Evolutionary conservation across 1,139 yeast species (phyloP).

Genomic region (Pichia sp.): DNA sequence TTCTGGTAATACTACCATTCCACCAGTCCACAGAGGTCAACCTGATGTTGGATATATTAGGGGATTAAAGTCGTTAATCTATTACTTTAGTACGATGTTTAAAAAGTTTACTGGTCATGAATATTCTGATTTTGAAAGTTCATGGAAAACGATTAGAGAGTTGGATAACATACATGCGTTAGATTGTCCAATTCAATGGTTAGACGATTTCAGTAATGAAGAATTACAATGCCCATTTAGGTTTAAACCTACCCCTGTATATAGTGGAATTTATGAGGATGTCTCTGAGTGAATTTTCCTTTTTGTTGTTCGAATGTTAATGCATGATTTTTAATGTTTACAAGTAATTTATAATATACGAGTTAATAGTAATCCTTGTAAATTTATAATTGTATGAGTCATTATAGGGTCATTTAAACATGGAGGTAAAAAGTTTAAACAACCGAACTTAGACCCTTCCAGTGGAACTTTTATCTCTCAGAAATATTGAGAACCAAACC

Average conservation of each 20-base stretch:
- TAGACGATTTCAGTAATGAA: constrained; percentile 42
- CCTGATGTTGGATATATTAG: constrained; percentile 83
- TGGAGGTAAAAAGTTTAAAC: constrained; percentile 6
- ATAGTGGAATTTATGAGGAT: constrained; percentile 22
- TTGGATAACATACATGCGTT: constrained; percentile 27
- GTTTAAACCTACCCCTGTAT: constrained; percentile 23
- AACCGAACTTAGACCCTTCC: constrained; percentile 15
- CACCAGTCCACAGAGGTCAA: constrained; percentile 58
- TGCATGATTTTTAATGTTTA: not conserved
- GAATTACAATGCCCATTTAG: constrained; percentile 24
- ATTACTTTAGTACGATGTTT: constrained; percentile 55
- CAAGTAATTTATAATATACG: not conserved
- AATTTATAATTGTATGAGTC: constrained; percentile 6
- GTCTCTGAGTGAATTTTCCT: constrained; percentile 25
- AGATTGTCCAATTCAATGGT: constrained; percentile 38
- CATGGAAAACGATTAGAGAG: constrained; percentile 28
- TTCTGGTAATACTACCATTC: constrained; percentile 41
- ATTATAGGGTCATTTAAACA: constrained; percentile 15
- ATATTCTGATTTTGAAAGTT: constrained; percentile 19
- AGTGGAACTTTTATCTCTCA: constrained; percentile 22
- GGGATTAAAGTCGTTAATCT: constrained; percentile 64
- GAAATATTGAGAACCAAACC: constrained; percentile 25
- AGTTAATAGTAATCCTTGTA: not conserved
- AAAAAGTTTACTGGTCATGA: constrained; percentile 38
- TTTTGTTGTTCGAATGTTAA: constrained; percentile 1